phyloP scores from a whole-genome alignment of 805 yeast genomes.

The Wickerhamiella musiphila region DNA sequence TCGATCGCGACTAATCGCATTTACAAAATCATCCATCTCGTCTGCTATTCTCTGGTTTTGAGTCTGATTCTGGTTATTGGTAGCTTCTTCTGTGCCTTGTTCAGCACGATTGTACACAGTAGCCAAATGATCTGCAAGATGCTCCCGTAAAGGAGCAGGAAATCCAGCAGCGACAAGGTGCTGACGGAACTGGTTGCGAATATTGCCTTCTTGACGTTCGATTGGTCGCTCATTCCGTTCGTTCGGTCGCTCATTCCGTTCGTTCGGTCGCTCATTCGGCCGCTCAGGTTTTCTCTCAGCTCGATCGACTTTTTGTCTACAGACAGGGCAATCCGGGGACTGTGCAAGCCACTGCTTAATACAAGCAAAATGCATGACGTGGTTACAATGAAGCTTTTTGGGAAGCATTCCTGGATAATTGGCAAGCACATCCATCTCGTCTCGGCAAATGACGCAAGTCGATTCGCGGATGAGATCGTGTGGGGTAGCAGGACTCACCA shows the following conservation, averaged over 20 bases:
- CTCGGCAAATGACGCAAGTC: slow-evolving; percentile 80
- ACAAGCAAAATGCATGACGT: slow-evolving; percentile 78
- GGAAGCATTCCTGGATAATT: slow-evolving; percentile 36
- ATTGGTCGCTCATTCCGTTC: background rate
- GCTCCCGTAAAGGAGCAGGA: no score
- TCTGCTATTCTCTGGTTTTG: no score
- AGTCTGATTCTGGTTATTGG: no score
- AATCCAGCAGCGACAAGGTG: no score
- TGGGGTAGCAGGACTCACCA: slow-evolving; percentile 42
- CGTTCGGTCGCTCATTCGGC: background rate
- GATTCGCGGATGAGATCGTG: slow-evolving; percentile 43
- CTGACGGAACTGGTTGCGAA: background rate
- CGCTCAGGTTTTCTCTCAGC: no score
- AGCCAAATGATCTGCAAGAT: no score
- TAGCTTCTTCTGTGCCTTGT: no score
- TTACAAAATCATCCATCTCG: no score
- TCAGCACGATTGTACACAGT: no score
- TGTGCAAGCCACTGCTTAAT: slow-evolving; percentile 84
- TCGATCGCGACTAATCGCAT: no score
- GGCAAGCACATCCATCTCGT: slow-evolving; percentile 48
- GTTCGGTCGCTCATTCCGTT: background rate
- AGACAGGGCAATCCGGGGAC: slow-evolving; percentile 85
- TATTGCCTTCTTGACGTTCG: background rate
- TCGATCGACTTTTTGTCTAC: no score
- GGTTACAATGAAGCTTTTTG: slow-evolving; percentile 67